phyloP scores from a whole-genome alignment of 768 basidiomycete species.

The Lactarius indigo region DNA sequence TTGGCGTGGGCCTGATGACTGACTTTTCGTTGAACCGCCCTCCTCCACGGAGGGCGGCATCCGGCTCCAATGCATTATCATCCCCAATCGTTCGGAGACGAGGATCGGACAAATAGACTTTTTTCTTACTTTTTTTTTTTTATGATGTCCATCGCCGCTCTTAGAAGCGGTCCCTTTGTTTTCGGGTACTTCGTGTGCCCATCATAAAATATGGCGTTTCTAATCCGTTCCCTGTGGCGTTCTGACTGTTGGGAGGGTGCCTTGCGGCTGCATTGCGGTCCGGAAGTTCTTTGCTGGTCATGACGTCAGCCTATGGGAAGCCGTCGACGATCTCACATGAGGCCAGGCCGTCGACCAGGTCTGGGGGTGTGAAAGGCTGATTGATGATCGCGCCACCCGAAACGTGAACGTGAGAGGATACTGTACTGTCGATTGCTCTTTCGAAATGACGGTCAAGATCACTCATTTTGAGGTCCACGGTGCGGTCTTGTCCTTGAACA shows the following conservation, averaged over 20 bases:
- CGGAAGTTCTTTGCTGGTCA: background rate
- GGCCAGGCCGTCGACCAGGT: background rate
- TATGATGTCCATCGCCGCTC: background rate
- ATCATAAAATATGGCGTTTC: background rate
- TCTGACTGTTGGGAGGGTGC: background rate
- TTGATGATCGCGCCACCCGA: background rate
- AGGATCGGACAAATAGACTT: constrained; percentile 14
- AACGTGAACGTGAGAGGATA: no score
- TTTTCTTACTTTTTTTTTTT: background rate
- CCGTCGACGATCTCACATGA: background rate
- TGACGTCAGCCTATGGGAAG: background rate
- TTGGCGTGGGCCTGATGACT: constrained; percentile 24
- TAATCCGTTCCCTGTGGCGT: background rate
- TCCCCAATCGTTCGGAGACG: constrained; percentile 5
- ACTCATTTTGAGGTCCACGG: constrained; percentile 59
- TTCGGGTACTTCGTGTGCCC: background rate
- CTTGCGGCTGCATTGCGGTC: background rate
- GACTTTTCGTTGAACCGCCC: constrained; percentile 27
- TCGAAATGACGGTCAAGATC: constrained; percentile 40
- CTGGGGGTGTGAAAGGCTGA: background rate
- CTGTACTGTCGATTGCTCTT: background rate
- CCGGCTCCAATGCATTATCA: background rate
- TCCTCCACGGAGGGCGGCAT: constrained; percentile 27
- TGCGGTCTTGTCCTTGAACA: constrained; percentile 27
- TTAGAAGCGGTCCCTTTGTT: background rate